Conservation (phyloP, 2,329 filamentous ascomycete species). For the Coniochaeta prunicola region DNA sequence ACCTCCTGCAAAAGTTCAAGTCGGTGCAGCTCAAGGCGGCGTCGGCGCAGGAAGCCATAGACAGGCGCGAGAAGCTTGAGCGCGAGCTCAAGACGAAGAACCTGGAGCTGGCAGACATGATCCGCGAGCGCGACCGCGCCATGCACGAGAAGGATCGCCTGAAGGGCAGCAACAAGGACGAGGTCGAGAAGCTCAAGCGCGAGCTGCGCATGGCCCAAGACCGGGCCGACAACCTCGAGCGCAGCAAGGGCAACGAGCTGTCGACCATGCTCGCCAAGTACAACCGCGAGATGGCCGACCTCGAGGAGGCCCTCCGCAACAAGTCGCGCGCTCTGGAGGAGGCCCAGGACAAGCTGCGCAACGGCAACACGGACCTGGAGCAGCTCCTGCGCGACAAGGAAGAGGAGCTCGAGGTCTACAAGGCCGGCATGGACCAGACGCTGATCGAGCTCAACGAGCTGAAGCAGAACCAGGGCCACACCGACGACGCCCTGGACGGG, state of each 20-base stretch:
- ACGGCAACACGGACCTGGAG: constrained; percentile 81
- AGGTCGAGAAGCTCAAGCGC: constrained; percentile 88
- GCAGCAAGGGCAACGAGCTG: constrained; percentile 88
- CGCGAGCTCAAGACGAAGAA: constrained; percentile 99
- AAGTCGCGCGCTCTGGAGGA: constrained; percentile 88
- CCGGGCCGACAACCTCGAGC: constrained; percentile 84
- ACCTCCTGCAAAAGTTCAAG: constrained; percentile 94
- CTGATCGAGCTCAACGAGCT: constrained; percentile 88
- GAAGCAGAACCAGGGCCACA: constrained; percentile 65
- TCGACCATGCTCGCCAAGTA: constrained; percentile 93
- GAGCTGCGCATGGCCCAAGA: constrained; percentile 90
- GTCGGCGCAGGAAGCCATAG: constrained; percentile 94
- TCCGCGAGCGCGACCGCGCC: constrained; percentile 87
- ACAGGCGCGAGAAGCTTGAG: constrained; percentile 88
- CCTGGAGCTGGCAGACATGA: constrained; percentile 97
- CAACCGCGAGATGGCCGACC: constrained; percentile 92
- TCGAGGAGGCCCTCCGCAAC: constrained; percentile 83
- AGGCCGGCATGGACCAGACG: constrained; percentile 95
- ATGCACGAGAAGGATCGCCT: constrained; percentile 86
- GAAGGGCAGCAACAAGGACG: constrained; percentile 82
- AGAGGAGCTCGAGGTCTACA: constrained; percentile 96
- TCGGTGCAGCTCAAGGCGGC: constrained; percentile 91
- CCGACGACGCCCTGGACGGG: constrained; percentile 75
- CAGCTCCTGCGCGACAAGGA: constrained; percentile 86
- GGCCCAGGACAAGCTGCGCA: constrained; percentile 66